These are phyloP conservation scores for Starmera stellimalicola DNA, from an alignment of 1,139 yeast genomes.

Conservation along the genomic window DNA sequence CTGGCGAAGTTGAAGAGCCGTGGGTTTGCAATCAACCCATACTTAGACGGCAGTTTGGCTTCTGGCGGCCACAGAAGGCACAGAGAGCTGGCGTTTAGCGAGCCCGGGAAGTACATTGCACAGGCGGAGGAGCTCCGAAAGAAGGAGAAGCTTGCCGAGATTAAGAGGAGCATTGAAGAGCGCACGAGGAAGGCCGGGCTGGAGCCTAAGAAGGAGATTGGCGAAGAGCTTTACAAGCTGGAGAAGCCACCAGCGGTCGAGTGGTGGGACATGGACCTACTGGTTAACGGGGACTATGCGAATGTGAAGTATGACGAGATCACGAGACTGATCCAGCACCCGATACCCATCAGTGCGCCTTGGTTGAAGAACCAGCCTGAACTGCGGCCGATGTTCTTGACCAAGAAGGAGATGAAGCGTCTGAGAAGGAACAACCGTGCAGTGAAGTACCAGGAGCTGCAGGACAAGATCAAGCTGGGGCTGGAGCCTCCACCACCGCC, in stretches of 20 bases:
- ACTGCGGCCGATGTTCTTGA: conserved; percentile 46
- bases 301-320: conserved; percentile 36
- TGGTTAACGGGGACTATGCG: conserved; percentile 22
- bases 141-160: conserved; percentile 26
- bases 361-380: conserved; percentile 40
- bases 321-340: conserved; percentile 69
- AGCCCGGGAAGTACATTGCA: conserved; percentile 51
- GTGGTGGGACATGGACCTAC: conserved; percentile 73
- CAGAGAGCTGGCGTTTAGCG: conserved; percentile 40
- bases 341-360: conserved; percentile 54
- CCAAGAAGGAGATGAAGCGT: conserved; percentile 70
- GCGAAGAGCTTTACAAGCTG: conserved; percentile 42
- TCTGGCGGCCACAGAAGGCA: conserved; percentile 21
- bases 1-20: conserved; percentile 19
- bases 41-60: conserved; percentile 27
- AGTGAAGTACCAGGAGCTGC: conserved; percentile 54
- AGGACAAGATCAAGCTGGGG: conserved; percentile 73
- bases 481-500: conserved; percentile 86
- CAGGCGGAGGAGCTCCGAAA: conserved; percentile 45
- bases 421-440: conserved; percentile 65
- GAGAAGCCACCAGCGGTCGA: conserved; percentile 51
- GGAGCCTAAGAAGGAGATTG: conserved; percentile 35
- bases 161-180: conserved; percentile 19
- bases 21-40: conserved; percentile 51
- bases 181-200: conserved; percentile 28